Evolutionary conservation across 1,139 yeast genomes (phyloP).

Genomic region (Hansenula sp.): DNA sequence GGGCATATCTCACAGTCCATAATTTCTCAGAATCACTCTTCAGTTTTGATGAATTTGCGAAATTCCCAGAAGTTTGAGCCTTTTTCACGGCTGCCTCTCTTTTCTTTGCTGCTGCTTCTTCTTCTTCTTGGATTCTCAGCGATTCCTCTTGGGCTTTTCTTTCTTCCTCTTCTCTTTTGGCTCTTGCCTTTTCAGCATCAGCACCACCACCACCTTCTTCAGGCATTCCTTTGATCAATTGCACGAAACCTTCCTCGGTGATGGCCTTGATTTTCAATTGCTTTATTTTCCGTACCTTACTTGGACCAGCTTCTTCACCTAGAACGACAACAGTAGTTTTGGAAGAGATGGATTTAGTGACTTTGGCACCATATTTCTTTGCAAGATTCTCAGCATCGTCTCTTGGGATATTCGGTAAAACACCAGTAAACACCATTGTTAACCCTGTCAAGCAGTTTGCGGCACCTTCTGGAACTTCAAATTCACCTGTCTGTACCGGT

Average conservation of each 20-base stretch:
- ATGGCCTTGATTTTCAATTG: slow-evolving; percentile 74
- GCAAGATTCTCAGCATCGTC: slow-evolving; percentile 74
- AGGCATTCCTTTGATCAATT: slow-evolving; percentile 77
- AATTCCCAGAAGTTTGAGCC: slow-evolving; percentile 21
- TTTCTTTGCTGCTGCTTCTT: slow-evolving; percentile 26
- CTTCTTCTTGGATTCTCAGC: slow-evolving; percentile 38
- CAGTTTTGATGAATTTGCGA: slow-evolving; percentile 16
- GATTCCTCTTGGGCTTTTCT: slow-evolving; percentile 48
- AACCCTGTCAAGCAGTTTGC: slow-evolving; percentile 83
- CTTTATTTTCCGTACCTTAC: slow-evolving; percentile 81
- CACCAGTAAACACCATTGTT: slow-evolving; percentile 92
- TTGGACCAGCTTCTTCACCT: slow-evolving; percentile 97
- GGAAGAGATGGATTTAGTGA: slow-evolving; percentile 80
- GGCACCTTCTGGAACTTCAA: slow-evolving; percentile 67
- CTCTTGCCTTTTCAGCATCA: slow-evolving; percentile 68
- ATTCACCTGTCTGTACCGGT: slow-evolving; percentile 25
- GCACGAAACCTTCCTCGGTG: slow-evolving; percentile 80
- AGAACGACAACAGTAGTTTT: slow-evolving; percentile 86
- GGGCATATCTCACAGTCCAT: slow-evolving; percentile 96
- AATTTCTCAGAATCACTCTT: slow-evolving; percentile 46
- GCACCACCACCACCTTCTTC: slow-evolving; percentile 86
- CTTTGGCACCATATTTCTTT: slow-evolving; percentile 89
- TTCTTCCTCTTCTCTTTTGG: slow-evolving; percentile 68
- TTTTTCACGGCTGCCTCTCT: slow-evolving; percentile 22
- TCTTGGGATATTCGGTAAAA: slow-evolving; percentile 74